Evolutionary conservation across 441 rosid genomes (phyloP), one percentile per base, ranked within the genome.

Genomic region (Breynia disticha): DNA sequence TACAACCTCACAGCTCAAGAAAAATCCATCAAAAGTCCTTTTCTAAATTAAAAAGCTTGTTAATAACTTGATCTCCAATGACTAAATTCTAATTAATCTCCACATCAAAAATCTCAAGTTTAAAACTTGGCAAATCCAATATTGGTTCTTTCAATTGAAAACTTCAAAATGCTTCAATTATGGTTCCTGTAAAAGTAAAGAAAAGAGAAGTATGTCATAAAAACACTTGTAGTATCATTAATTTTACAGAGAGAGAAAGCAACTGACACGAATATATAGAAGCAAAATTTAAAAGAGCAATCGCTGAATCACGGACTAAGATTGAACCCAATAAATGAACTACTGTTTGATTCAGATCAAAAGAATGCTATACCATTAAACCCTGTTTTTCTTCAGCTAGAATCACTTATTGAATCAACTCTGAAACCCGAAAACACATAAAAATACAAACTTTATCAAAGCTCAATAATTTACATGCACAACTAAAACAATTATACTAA

Each of bases 291-390:
- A 63, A 76, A 69, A 52, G 65, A 22, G 51, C 59, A 46, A 62
- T 59, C 48, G 62, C 64, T 50, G 65, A 66, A 32, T 72, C 77
- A 78, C 80, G 82, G 76, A 56, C 57, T 50, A 43, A 60, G 49
- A 57, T 67, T 65, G 79, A 64, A 64, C 60, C 61, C 69, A 75
- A 75, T 79, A 71, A 81, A 80, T 78, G 72, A 60, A 61, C 46
- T 50, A 55, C 56, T 32, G 44, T 58, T 54, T 5, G 20, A 60
- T 56, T 68, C 52, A 58, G 57, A 59, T 55, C 45, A 68, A 60
- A 64, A 24, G 53, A 15, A 24, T 54, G 64, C 16, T 62, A 5
- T n/a, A 56, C 35, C 50, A 54, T 59, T 48, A 28, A 28, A 28
- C 35, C 35, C 35, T 1, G 35, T 28, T 28, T 28, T 28, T 3